Percentiles rank a stretch among this genome's conserved stretches.
Evolutionary conservation across 192 early-diverging fungal species (phyloP).

Genomic region (Thamnidium elegans): DNA sequence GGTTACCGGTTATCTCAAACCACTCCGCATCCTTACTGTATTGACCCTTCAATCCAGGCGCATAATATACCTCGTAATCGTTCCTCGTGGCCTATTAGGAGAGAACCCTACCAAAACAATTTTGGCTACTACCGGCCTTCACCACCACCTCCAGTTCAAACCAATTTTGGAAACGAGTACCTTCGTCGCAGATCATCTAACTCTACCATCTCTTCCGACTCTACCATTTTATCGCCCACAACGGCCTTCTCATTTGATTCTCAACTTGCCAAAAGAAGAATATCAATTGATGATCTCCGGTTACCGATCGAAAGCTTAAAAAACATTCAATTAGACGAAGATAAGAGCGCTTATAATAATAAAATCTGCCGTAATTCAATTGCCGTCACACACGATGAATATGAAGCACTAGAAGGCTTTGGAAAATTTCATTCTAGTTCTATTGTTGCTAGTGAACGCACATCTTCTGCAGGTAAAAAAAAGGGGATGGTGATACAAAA

Average conservation of each 20-base stretch:
- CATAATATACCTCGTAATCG: neutral
- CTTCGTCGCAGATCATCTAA: constrained; percentile 13
- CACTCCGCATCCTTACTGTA: neutral
- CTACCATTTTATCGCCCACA: neutral
- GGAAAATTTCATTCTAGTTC: constrained; percentile 3
- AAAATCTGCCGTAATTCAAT: neutral
- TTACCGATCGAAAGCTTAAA: constrained; percentile 8
- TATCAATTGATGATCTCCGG: constrained; percentile 15
- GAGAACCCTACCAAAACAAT: neutral
- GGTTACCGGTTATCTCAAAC: neutral
- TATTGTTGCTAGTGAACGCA: neutral
- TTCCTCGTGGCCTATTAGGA: neutral
- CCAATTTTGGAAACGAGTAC: too few relatives aligned
- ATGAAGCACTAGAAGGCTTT: constrained; percentile 13
- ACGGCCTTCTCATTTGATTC: constrained; percentile 1
- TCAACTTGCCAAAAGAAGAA: neutral
- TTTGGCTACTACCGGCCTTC: neutral
- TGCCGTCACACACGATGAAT: constrained; percentile 4
- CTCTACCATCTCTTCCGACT: constrained; percentile 1
- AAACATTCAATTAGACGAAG: constrained; percentile 4
- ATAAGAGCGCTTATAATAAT: neutral
- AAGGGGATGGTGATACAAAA: too few relatives aligned
- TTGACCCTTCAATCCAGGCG: neutral
- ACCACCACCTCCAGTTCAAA: neutral
- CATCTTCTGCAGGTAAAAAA: neutral